Percentiles rank a stretch among this genome's conserved stretches.
Evolutionary conservation across 2,329 filamentous ascomycete species (phyloP).

Genomic region (Alternaria arborescens): DNA sequence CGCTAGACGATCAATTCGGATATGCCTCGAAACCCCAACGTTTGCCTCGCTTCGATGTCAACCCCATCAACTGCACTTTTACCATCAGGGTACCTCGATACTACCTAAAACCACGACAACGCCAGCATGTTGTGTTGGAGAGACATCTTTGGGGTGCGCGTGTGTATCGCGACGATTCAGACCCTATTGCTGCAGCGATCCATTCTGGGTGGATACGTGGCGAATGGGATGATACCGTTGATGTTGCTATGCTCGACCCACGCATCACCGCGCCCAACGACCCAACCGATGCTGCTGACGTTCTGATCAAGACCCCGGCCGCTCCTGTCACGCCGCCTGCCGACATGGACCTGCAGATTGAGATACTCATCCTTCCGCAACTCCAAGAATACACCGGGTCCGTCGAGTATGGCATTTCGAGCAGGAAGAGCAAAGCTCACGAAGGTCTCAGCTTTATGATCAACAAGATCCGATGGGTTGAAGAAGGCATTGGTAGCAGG

Average conservation of each 20-base stretch:
- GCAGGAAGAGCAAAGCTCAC: slow-evolving; percentile 81
- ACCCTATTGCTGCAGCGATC: slow-evolving; percentile 90
- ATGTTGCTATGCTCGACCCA: slow-evolving; percentile 70
- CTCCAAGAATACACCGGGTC: slow-evolving; percentile 79
- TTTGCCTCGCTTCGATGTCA: slow-evolving; percentile 77
- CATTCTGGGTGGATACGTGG: slow-evolving; percentile 93
- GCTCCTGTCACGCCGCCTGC: slow-evolving; percentile 69
- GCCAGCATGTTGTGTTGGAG: slow-evolving; percentile 84
- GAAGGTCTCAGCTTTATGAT: slow-evolving; percentile 93
- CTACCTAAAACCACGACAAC: slow-evolving; percentile 72
- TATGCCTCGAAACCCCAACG: slow-evolving; percentile 71
- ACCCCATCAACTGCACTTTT: slow-evolving; percentile 83
- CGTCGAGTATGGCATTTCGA: slow-evolving; percentile 81
- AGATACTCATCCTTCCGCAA: slow-evolving; percentile 80
- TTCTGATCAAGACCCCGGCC: slow-evolving; percentile 52
- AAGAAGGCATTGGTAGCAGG: slow-evolving; percentile 66
- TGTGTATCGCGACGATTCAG: slow-evolving; percentile 94
- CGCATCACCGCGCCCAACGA: slow-evolving; percentile 58
- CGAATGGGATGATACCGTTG: slow-evolving; percentile 82
- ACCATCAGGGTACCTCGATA: slow-evolving; percentile 86
- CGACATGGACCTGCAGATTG: slow-evolving; percentile 85
- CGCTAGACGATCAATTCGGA: slow-evolving; percentile 62
- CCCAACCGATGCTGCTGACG: slow-evolving; percentile 55
- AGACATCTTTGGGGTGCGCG: slow-evolving; percentile 91
- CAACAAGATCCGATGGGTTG: slow-evolving; percentile 82